These are phyloP conservation scores for Flaveria floridana DNA, from an alignment of 140 eudicot genomes.

Conservation along the genomic window DNA sequence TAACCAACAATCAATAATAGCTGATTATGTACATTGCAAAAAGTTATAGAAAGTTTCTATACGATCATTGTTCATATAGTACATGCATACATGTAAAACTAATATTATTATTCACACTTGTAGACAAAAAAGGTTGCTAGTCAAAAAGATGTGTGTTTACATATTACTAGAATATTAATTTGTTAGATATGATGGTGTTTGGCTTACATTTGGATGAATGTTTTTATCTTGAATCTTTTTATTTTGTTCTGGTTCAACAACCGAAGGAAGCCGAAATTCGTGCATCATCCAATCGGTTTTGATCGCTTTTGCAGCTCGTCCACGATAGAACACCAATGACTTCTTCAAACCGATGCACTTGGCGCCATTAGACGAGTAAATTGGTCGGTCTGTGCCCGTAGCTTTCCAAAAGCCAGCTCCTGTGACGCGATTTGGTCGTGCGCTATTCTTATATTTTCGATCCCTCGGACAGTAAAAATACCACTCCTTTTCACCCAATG, in stretches of 20 bases:
- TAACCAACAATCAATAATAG: not conserved
- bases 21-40: not conserved
- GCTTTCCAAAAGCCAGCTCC: conserved; percentile 97
- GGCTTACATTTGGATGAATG: conserved; percentile 59
- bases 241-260: conserved; percentile 35
- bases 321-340: conserved; percentile 84
- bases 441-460: conserved; percentile 79
- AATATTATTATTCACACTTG: not conserved
- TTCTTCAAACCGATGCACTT: conserved; percentile 88
- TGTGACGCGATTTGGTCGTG: conserved; percentile 87
- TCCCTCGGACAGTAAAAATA: conserved; percentile 96
- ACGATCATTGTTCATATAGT: not conserved
- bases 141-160: not conserved
- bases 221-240: conserved; percentile 54
- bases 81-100: not conserved
- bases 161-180: not conserved
- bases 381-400: conserved; percentile 94
- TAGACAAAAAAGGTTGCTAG: not conserved
- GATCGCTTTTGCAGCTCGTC: conserved; percentile 89
- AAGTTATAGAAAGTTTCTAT: not conserved
- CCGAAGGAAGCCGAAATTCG: conserved; percentile 75
- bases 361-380: conserved; percentile 67
- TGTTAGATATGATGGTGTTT: not conserved
- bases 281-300: conserved; percentile 99
- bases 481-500: conserved; percentile 92